Evolutionary conservation across 2,329 filamentous ascomycete genomes (phyloP).

Genomic region (Alternaria novae-zelandiae): DNA sequence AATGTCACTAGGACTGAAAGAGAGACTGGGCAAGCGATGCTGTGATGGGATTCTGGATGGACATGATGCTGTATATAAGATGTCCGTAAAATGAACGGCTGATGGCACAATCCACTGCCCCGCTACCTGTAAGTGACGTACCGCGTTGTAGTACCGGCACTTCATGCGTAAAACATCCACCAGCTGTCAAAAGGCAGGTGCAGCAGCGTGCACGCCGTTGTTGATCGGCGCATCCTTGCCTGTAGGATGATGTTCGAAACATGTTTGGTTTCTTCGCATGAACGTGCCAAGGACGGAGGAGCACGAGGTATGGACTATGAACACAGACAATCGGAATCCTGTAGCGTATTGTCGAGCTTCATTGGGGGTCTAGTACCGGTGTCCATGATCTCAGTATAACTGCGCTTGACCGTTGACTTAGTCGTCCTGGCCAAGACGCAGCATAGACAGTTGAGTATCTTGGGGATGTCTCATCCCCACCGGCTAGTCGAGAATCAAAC

Average conservation of each 20-base stretch:
- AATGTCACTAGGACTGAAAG: conserved; percentile 32
- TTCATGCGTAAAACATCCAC: conserved; percentile 23
- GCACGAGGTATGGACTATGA: neutral
- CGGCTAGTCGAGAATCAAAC: neutral
- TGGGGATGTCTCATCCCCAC: too few species aligned
- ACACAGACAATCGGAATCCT: neutral
- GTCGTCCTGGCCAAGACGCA: neutral
- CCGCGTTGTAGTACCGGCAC: conserved; percentile 18
- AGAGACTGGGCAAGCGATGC: conserved; percentile 18
- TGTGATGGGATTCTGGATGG: neutral
- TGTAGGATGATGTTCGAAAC: conserved; percentile 28
- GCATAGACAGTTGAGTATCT: neutral
- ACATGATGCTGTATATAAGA: conserved; percentile 1
- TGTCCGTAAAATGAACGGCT: conserved; percentile 15
- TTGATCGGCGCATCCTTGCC: conserved; percentile 18
- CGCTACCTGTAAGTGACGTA: conserved; percentile 19
- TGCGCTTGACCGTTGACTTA: neutral
- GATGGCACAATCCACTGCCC: conserved; percentile 15
- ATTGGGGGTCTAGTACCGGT: too few species aligned
- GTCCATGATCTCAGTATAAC: too few species aligned
- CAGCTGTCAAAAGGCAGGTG: neutral
- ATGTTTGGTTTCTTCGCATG: conserved; percentile 34
- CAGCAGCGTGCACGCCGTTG: neutral
- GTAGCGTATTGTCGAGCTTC: neutral
- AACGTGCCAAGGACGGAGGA: conserved; percentile 2